Conservation (phyloP, 176 grass and related monocot species). For the Zoysia pacifica region DNA sequence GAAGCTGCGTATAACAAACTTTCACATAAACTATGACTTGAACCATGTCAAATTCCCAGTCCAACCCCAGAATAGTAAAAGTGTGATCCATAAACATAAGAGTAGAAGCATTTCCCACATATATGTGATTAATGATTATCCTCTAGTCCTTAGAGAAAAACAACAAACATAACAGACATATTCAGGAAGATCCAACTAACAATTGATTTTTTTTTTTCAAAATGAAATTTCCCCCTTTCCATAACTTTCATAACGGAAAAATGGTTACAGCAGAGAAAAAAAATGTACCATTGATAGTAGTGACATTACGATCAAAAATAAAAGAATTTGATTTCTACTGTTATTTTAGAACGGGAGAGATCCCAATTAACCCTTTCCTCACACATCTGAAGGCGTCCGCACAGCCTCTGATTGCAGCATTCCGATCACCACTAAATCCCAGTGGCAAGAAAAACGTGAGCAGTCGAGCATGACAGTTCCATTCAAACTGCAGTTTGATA, state of each 20-base stretch:
- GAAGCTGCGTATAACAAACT: not conserved
- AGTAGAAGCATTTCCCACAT: not conserved
- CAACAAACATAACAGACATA: not conserved
- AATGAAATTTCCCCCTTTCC: too few relatives aligned
- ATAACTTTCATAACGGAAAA: too few relatives aligned
- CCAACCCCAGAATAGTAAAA: not conserved
- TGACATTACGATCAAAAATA: not conserved
- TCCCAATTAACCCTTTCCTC: not conserved
- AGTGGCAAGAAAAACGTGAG: not conserved
- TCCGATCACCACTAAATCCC: not conserved
- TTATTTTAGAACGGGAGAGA: not conserved
- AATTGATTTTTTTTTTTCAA: not conserved
- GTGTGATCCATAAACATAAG: not conserved
- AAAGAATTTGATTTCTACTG: not conserved
- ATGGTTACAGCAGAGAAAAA: too few relatives aligned
- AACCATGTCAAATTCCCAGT: constrained; percentile 2
- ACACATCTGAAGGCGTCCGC: constrained; percentile 9
- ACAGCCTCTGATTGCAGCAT: not conserved
- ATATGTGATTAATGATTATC: not conserved
- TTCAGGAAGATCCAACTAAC: constrained; percentile 4
- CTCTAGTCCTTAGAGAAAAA: not conserved
- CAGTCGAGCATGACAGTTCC: not conserved
- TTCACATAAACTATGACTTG: not conserved
- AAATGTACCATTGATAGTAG: not conserved
- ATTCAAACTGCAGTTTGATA: not conserved